Base-by-base conservation (phyloP, 257 asterid genomes). In the Pogostemon cablin region DNA sequence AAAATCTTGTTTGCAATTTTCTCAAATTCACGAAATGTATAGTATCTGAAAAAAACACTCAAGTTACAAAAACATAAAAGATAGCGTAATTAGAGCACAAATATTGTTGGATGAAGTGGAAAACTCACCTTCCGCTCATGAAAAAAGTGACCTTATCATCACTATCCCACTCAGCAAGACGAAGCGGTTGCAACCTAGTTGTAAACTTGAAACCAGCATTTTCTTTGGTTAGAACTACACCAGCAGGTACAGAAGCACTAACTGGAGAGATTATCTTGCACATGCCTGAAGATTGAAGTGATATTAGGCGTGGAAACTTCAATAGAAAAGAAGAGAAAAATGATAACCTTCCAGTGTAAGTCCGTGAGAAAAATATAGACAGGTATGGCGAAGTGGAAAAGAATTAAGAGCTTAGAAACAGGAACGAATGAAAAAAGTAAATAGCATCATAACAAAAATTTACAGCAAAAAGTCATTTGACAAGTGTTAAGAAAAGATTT, bases 151-250 rank as follows among this genome's bases (percentile, higher is more conserved):
- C 90, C 80, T 72, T 89, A 85, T 93, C 99, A 75, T 89, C 95
- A 38, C 72, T 82, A 80, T 91, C 86, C 99, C 99, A 93, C 79
- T 89, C 98, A 39, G 96, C 95, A 73, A 93, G 85, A 50, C 99
- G 96, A 80, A 93, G 92, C 12, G 99, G 99, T 81, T 93, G 99
- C 73, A 93, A 96, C 83, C 98, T 81, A 64, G 99, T 93, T 38
- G 99, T 89, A 80, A 93, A 93, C 84, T 81, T 93, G 79, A 93
- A 93, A 64, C 95, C 91, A 75, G 79, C 77, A 64, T 87, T 87
- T 71, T 93, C 99, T 80, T 89, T 93, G 81, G 81, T 86, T 72
- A 93, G 88, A 48, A 93, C 99, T 37, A 86, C 82, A 32, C 96
- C 96, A 82, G 99, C 99, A 69, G 99, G 96, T 77, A 91, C 96